Percentiles rank a stretch among this genome's conserved stretches.
These are phyloP conservation scores for Penicillium freii DNA, from an alignment of 2,329 filamentous ascomycete genomes.

Conservation along the genomic window DNA sequence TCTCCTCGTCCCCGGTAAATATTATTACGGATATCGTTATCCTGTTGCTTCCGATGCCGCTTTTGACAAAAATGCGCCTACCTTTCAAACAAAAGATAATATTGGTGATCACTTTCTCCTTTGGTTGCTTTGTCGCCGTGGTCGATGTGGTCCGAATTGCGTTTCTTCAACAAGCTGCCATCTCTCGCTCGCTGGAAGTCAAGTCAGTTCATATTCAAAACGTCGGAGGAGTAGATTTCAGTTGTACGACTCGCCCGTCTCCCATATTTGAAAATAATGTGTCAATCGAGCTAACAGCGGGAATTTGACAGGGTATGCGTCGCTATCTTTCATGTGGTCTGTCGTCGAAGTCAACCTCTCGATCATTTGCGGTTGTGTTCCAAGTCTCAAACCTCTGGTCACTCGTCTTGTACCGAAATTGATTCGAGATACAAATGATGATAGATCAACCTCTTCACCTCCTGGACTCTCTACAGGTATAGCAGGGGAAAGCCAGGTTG, in stretches of 20 bases:
- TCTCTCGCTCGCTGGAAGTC: constrained; percentile 35
- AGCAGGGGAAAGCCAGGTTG: constrained; percentile 8
- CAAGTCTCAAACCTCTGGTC: constrained; percentile 82
- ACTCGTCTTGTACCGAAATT: constrained; percentile 59
- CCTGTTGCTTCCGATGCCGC: constrained; percentile 80
- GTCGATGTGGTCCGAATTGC: constrained; percentile 88
- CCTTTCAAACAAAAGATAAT: constrained; percentile 85
- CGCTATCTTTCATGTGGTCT: constrained; percentile 88
- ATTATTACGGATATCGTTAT: constrained; percentile 88
- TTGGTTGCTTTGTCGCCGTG: constrained; percentile 82
- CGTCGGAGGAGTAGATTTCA: constrained; percentile 50
- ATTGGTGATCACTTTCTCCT: constrained; percentile 77
- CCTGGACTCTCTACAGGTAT: constrained; percentile 4
- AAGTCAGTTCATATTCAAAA: constrained; percentile 36
- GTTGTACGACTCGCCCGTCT: constrained; percentile 39
- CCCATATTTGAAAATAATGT: background rate
- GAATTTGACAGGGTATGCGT: constrained; percentile 66
- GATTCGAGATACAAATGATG: constrained; percentile 50
- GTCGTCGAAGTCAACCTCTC: constrained; percentile 87
- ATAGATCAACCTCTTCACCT: constrained; percentile 21
- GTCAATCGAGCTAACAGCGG: constrained; percentile 39
- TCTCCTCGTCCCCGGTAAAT: constrained; percentile 81
- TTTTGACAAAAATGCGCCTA: constrained; percentile 80
- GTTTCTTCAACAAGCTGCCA: constrained; percentile 73
- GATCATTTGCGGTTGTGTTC: constrained; percentile 88